A percentile compares a stretch with the other conserved stretches of the same genome.
These are phyloP conservation scores for Coccomyxa subellipsoidea DNA, from an alignment of 163 green algal species.

Conservation along the genomic window DNA sequence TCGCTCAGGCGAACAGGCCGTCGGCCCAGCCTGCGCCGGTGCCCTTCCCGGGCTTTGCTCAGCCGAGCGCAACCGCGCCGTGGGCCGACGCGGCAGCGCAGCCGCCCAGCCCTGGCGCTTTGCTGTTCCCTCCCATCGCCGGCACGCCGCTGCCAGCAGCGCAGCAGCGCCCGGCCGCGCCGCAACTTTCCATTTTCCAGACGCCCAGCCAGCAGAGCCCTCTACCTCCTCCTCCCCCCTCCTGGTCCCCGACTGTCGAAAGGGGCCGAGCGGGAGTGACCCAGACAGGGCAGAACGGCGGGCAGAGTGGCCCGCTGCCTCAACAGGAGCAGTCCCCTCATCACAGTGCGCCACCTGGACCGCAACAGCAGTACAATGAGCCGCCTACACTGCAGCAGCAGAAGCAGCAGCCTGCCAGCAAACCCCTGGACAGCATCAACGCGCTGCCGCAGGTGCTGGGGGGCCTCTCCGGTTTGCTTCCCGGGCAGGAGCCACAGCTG, in stretches of 20 bases:
- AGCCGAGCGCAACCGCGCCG: background rate
- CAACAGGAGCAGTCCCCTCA: background rate
- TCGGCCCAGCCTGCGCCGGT: background rate
- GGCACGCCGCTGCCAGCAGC: background rate
- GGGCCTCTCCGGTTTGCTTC: background rate
- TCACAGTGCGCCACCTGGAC: background rate
- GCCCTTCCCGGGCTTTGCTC: background rate
- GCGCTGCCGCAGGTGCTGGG: background rate
- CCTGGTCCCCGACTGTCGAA: too few species aligned
- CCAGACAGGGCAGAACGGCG: background rate
- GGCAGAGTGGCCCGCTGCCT: background rate
- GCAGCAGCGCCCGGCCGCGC: too few species aligned
- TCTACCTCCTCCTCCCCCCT: too few species aligned
- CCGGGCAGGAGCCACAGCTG: background rate
- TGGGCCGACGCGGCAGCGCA: background rate
- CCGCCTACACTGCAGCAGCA: background rate
- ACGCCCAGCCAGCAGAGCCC: too few species aligned
- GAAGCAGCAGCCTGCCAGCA: background rate
- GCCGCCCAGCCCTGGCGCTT: background rate
- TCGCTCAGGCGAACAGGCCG: background rate
- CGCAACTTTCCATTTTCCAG: too few species aligned
- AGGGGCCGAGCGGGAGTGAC: too few species aligned
- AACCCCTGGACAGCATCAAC: background rate
- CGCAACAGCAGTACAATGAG: background rate
- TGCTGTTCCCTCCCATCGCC: background rate